Percentiles rank a stretch among this genome's conserved stretches.
Conservation (phyloP, 1,284 basidiomycete genomes). For the Austroboletus novae-zelandiae region DNA sequence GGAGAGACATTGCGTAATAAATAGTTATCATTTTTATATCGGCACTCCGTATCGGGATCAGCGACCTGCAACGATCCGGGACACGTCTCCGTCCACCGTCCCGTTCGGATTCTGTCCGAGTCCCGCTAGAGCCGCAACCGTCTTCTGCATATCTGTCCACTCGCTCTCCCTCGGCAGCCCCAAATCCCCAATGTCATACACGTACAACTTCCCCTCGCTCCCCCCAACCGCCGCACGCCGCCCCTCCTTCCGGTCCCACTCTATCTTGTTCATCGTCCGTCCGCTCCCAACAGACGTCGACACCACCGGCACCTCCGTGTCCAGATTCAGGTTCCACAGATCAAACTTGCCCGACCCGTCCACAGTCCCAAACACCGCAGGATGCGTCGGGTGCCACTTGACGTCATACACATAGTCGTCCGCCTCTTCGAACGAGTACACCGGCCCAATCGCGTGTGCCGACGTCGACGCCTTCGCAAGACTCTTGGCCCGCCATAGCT, state of each 20-base stretch:
- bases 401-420: conserved; percentile 99
- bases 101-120: conserved; percentile 52
- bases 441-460: conserved; percentile 59
- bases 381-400: conserved; percentile 95
- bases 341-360: conserved; percentile 96
- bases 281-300: conserved; percentile 71
- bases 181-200: conserved; percentile 94
- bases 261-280: conserved; percentile 90
- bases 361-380: conserved; percentile 89
- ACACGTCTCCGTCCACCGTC: conserved; percentile 41
- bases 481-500: conserved; percentile 84
- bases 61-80: conserved; percentile 45
- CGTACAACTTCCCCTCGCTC: conserved; percentile 88
- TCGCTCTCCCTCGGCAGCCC: conserved; percentile 81
- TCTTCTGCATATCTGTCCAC: conserved; percentile 88
- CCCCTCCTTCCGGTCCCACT: conserved; percentile 89
- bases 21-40: not conserved
- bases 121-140: conserved; percentile 60
- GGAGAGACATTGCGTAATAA: too few relatives aligned
- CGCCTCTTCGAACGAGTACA: conserved; percentile 93
- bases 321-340: conserved; percentile 93
- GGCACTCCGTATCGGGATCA: conserved; percentile 28
- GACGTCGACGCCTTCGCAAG: conserved; percentile 53
- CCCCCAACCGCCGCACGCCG: conserved; percentile 85
- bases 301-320: conserved; percentile 86